A percentile compares a stretch with the other conserved stretches of the same genome.
phyloP scores from a whole-genome alignment of 352 stramenopile genomes.

The Pythium sukuiense region DNA sequence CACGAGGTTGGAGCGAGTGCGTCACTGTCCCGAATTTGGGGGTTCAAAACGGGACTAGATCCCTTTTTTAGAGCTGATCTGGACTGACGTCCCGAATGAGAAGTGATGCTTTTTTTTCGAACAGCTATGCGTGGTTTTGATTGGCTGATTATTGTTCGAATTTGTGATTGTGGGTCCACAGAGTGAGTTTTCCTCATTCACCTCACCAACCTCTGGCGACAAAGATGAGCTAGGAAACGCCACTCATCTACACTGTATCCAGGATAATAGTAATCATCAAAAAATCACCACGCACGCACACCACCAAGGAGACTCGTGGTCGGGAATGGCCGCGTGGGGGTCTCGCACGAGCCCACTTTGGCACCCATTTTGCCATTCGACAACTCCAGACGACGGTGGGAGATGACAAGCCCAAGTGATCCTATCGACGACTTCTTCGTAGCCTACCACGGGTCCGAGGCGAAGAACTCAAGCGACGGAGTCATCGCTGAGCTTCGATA shows the following conservation, averaged over 20 bases:
- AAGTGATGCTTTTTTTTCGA: neutral
- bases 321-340: neutral
- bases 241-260: too few species aligned
- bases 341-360: neutral
- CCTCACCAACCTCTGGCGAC: neutral
- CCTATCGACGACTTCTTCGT: neutral
- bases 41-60: neutral
- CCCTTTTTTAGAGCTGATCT: neutral
- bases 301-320: neutral
- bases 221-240: neutral
- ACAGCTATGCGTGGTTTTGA: neutral
- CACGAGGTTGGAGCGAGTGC: neutral
- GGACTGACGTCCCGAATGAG: neutral
- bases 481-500: neutral
- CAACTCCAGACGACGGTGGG: neutral
- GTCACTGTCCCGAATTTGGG: neutral
- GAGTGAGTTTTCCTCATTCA: neutral
- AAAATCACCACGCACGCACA: neutral
- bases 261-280: neutral
- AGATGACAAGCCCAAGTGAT: neutral
- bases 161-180: neutral
- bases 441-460: neutral
- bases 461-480: neutral
- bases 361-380: neutral
- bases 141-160: slow-evolving; percentile 1